Evolutionary conservation across 1,139 yeast species (phyloP).

Genomic region (Candida sp.): DNA sequence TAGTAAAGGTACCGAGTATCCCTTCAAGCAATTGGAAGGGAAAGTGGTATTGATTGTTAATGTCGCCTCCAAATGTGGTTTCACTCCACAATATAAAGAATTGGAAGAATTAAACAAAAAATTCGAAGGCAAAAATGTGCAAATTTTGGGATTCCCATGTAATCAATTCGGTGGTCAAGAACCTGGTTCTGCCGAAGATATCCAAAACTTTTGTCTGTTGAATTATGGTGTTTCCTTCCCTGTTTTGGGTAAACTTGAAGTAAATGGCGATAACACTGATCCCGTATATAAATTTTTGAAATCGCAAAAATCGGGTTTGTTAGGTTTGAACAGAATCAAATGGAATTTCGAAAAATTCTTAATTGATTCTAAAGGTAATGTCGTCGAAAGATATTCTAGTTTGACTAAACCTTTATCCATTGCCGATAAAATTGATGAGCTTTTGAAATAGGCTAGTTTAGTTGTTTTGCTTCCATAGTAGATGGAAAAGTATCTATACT

Average conservation of each 20-base stretch:
- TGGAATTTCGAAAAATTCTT: constrained; percentile 53
- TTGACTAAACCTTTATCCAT: constrained; percentile 39
- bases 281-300: constrained; percentile 82
- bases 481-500: too few relatives aligned
- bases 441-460: constrained; percentile 31
- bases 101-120: constrained; percentile 80
- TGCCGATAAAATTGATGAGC: constrained; percentile 34
- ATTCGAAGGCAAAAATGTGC: constrained; percentile 72
- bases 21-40: constrained; percentile 72
- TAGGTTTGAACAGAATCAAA: constrained; percentile 45
- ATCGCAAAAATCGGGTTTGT: constrained; percentile 38
- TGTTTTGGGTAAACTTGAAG: constrained; percentile 80
- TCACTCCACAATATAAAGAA: constrained; percentile 78
- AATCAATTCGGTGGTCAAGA: constrained; percentile 63
- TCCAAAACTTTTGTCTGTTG: constrained; percentile 35
- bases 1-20: constrained; percentile 55
- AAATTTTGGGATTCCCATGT: constrained; percentile 84
- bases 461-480: too few relatives aligned
- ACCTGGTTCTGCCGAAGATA: constrained; percentile 41
- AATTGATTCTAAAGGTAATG: constrained; percentile 43
- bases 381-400: constrained; percentile 41
- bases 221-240: constrained; percentile 76
- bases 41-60: constrained; percentile 90
- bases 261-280: constrained; percentile 79
- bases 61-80: constrained; percentile 90